Percentiles rank a stretch among this genome's conserved stretches.
phyloP scores from a whole-genome alignment of 2,329 filamentous ascomycete genomes.

The Blastomyces gilchristii region DNA sequence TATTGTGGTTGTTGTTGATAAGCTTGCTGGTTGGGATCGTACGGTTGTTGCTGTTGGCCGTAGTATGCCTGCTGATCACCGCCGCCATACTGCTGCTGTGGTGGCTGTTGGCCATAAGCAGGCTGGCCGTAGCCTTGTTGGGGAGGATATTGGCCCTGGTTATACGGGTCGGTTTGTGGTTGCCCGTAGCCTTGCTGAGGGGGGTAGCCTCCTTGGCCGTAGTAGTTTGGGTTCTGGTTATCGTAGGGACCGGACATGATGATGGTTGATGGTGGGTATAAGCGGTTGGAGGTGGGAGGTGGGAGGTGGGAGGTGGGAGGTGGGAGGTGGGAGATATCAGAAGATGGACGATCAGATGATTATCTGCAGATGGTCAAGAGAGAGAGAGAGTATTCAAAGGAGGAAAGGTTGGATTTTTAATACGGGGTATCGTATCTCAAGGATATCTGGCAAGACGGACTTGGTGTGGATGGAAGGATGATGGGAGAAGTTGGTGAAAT shows the following conservation, averaged over 20 bases:
- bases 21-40: slow-evolving; percentile 11
- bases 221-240: slow-evolving; percentile 14
- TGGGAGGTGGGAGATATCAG: background rate
- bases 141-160: slow-evolving; percentile 16
- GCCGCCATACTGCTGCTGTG: slow-evolving; percentile 13
- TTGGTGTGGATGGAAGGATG: no score
- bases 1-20: slow-evolving; percentile 9
- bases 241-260: slow-evolving; percentile 16
- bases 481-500: background rate
- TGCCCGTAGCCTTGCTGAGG: slow-evolving; percentile 24
- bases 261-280: slow-evolving; percentile 1
- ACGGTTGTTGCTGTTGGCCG: slow-evolving; percentile 9
- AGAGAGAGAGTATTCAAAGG: background rate
- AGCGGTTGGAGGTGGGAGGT: background rate
- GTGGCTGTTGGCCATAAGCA: slow-evolving; percentile 16
- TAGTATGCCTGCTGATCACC: slow-evolving; percentile 4
- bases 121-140: slow-evolving; percentile 15
- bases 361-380: background rate
- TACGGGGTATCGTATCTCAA: background rate
- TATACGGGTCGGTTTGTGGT: slow-evolving; percentile 15
- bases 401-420: background rate
- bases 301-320: background rate
- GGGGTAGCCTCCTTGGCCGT: slow-evolving; percentile 22
- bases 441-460: background rate
- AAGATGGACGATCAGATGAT: background rate